Conservation (phyloP, 1,139 yeast genomes). For the Magnusiomyces ingens region DNA sequence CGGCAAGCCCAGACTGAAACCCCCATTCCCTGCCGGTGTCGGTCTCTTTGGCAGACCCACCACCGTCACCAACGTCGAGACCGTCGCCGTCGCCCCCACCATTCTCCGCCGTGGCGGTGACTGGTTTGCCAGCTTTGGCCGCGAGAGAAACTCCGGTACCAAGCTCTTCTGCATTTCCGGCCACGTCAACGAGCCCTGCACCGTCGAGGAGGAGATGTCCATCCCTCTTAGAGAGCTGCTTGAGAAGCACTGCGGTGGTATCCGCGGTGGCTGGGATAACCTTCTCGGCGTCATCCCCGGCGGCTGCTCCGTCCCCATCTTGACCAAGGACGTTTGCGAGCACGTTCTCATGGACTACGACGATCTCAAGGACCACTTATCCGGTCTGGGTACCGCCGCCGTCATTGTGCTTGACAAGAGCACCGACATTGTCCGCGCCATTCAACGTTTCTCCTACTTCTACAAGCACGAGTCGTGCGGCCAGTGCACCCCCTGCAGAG, state of each 20-base stretch:
- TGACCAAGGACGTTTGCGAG: conserved; percentile 61
- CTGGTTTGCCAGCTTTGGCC: conserved; percentile 77
- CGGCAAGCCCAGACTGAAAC: conserved; percentile 87
- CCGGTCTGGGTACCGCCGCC: conserved; percentile 88
- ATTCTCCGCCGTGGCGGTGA: conserved; percentile 82
- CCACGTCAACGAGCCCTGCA: conserved; percentile 85
- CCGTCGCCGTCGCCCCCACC: conserved; percentile 83
- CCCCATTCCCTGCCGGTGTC: conserved; percentile 92
- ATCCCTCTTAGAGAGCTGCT: conserved; percentile 72
- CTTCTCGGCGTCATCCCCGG: conserved; percentile 82
- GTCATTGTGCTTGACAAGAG: conserved; percentile 84
- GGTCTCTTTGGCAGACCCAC: conserved; percentile 87
- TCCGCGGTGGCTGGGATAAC: conserved; percentile 88
- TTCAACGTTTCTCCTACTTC: conserved; percentile 73
- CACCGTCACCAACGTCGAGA: conserved; percentile 84
- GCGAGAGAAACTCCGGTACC: conserved; percentile 77
- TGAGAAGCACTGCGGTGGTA: conserved; percentile 86
- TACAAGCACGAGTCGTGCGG: conserved; percentile 92
- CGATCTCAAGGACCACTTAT: conserved; percentile 74
- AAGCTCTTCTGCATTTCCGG: conserved; percentile 82
- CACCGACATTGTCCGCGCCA: conserved; percentile 76
- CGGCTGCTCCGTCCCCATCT: conserved; percentile 77
- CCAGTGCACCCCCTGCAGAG: conserved; percentile 92
- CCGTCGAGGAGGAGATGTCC: conserved; percentile 90
- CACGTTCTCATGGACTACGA: conserved; percentile 78